Evolutionary conservation across 371 early-diverging fungal species (phyloP), one percentile per base, ranked within the genome.

Genomic region (Mucor saturninus): DNA sequence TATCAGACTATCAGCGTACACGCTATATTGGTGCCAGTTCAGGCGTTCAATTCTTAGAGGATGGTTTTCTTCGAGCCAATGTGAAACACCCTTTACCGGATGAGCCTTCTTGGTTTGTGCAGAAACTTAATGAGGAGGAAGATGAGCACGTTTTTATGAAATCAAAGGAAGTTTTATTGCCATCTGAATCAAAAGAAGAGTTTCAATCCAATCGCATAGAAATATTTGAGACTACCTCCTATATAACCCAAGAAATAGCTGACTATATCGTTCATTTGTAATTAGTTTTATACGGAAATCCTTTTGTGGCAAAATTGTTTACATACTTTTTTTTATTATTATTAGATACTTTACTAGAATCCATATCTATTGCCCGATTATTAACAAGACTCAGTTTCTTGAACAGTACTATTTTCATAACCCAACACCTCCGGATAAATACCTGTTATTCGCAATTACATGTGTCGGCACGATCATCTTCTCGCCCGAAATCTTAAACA

Each of bases 111-210:
- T 74, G 69, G 72, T 67, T 74, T 58, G 53, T 77, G 0, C 75
- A 81, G 58, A 77, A 78, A 35, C 30, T 81, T 0, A 78, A 81
- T 15, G 61, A 69, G 4, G 76, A 78, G 8, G 62, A 67, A 15
- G 75, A 74, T 0, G 78, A 78, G 30, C 76, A 76, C 58, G 65
- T 80, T 10, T 63, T 81, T 13, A 68, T 81, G 28, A 78, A 76
- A 48, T 54, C 71, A 3, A 64, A 73, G 55, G 67, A 67, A 10
- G 61, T 71, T 4, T 0, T 14, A 4, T 52, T 31, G 2, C 14
- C 30, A 11, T 30, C 50, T 30, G 10, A 29, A 7, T 7, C 30
- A 9, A 5, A 4, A 4, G 14, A 30, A 26, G 30, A 28, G 21
- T 28, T 50, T 30, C 31, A 8, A 30, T 5, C 51, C 5, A 51